Evolutionary conservation across 495 filamentous ascomycete species (phyloP).

Genomic region (Talaromyces liani): DNA sequence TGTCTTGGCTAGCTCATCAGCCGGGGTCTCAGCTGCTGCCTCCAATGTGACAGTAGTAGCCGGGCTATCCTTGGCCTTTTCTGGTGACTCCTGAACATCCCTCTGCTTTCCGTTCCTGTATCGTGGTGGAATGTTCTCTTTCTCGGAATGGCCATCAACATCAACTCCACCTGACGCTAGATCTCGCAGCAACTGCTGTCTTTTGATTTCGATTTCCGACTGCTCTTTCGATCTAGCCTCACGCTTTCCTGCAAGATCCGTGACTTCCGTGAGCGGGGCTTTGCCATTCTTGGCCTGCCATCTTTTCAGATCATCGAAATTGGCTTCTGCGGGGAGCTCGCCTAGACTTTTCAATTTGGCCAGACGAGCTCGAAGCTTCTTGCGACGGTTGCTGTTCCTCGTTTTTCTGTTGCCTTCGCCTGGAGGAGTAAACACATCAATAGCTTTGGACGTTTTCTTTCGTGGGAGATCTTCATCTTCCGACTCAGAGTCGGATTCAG

Average conservation of each 20-base stretch:
- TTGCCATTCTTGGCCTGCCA: conserved; percentile 28
- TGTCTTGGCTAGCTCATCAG: conserved; percentile 13
- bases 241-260: conserved; percentile 7
- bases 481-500: conserved; percentile 20
- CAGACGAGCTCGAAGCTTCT: conserved; percentile 38
- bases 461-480: conserved; percentile 15
- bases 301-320: conserved; percentile 34
- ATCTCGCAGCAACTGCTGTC: conserved; percentile 42
- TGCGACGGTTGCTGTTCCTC: conserved; percentile 46
- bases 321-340: conserved; percentile 38
- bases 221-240: conserved; percentile 16
- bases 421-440: conserved; percentile 20
- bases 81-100: not conserved
- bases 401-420: conserved; percentile 42
- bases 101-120: conserved; percentile 9
- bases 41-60: conserved; percentile 14
- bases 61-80: not conserved
- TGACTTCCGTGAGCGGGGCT: conserved; percentile 16
- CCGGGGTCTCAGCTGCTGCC: conserved; percentile 16
- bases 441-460: conserved; percentile 1
- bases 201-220: conserved; percentile 41
- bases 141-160: conserved; percentile 27
- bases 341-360: conserved; percentile 43
- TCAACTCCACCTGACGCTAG: conserved; percentile 47
- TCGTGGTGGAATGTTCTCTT: conserved; percentile 26